Evolutionary conservation across 2,329 filamentous ascomycete genomes (phyloP).

Genomic region (Epichloe sp.): DNA sequence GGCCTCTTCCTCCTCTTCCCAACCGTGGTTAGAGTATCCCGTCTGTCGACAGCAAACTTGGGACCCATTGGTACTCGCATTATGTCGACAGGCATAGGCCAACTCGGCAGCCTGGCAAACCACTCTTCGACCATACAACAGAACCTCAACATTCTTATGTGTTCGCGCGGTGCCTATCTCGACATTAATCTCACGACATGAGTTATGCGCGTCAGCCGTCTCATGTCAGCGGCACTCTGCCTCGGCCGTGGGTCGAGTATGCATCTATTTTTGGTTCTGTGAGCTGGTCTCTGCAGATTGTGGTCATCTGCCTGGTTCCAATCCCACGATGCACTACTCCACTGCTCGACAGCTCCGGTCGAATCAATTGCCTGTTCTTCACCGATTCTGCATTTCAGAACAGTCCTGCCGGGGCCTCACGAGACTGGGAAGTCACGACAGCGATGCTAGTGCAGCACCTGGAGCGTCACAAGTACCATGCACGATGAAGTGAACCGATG

Average conservation of each 20-base stretch:
- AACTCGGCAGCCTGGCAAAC: neutral
- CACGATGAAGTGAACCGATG: neutral
- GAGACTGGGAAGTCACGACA: neutral
- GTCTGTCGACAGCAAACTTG: neutral
- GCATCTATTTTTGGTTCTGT: slow-evolving; percentile 5
- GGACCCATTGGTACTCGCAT: neutral
- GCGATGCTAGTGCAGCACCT: neutral
- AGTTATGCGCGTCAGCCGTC: slow-evolving; percentile 6
- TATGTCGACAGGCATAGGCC: neutral
- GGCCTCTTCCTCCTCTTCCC: slow-evolving; percentile 52
- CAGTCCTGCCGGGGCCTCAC: neutral
- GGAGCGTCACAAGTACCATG: neutral
- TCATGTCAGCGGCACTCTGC: slow-evolving; percentile 1
- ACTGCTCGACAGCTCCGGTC: slow-evolving; percentile 1
- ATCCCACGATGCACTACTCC: slow-evolving; percentile 5
- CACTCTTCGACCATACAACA: neutral
- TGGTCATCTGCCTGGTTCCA: slow-evolving; percentile 8
- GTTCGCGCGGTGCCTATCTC: neutral
- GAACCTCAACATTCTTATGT: slow-evolving; percentile 3
- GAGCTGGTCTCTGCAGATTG: slow-evolving; percentile 5
- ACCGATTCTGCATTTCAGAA: neutral
- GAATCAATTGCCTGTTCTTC: slow-evolving; percentile 6
- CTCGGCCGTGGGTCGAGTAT: slow-evolving; percentile 7
- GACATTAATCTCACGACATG: neutral
- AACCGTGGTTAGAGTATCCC: slow-evolving; percentile 35